Evolutionary conservation across 768 basidiomycete genomes (phyloP).

Genomic region (Tephrocybe sp.): DNA sequence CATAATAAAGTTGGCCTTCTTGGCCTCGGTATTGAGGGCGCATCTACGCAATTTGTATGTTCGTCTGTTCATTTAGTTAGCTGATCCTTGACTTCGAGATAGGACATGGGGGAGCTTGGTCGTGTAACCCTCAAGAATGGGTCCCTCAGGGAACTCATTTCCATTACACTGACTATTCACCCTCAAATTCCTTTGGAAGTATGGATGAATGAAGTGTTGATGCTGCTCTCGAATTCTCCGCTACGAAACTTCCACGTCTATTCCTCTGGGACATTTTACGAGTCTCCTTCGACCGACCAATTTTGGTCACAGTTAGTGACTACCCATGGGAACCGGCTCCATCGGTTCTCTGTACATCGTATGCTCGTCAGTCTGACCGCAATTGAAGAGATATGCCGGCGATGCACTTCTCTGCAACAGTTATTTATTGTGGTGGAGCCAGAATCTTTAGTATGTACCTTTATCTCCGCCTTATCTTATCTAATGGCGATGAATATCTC

Average conservation of each 20-base stretch:
- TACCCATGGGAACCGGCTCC: constrained; percentile 51
- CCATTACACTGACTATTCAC: constrained; percentile 58
- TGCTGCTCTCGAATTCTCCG: constrained; percentile 27
- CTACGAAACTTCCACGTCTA: constrained; percentile 67
- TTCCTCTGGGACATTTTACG: constrained; percentile 41
- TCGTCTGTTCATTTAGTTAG: not conserved
- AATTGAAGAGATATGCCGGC: constrained; percentile 52
- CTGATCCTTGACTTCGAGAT: not conserved
- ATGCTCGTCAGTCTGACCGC: constrained; percentile 53
- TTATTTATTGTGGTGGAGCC: constrained; percentile 61
- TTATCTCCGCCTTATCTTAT: not conserved
- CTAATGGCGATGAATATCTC: not conserved
- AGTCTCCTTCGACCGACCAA: constrained; percentile 37
- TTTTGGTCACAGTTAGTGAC: constrained; percentile 54
- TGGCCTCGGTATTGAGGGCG: constrained; percentile 59
- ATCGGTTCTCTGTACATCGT: constrained; percentile 62
- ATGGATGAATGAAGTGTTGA: constrained; percentile 38
- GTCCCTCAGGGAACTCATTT: constrained; percentile 44
- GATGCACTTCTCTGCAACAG: constrained; percentile 56
- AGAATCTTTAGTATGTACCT: constrained; percentile 39
- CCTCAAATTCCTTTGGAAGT: constrained; percentile 30
- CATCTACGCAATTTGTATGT: constrained; percentile 60
- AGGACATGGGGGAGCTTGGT: constrained; percentile 58
- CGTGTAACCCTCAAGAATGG: constrained; percentile 30
- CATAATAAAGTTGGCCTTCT: constrained; percentile 46